phyloP scores from a whole-genome alignment of 176 grass and related monocot species.

The Thalia dealbata region DNA sequence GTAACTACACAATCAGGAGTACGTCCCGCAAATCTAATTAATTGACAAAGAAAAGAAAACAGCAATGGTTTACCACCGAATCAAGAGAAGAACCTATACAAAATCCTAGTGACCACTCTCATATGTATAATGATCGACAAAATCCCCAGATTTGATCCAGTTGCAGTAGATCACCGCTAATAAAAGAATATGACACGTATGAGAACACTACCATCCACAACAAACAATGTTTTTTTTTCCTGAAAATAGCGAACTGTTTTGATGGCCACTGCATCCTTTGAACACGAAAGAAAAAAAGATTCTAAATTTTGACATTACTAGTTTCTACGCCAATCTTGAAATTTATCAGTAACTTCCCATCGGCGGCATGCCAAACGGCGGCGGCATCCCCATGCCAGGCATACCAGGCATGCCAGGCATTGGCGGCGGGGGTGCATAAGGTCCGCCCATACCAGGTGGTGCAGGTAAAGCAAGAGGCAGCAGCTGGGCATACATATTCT shows the following conservation, averaged over 20 bases:
- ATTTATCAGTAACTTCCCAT: slow-evolving; percentile 65
- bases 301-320: too few relatives aligned
- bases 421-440: slow-evolving; percentile 26
- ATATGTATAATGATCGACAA: not conserved
- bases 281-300: not conserved
- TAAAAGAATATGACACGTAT: slow-evolving; percentile 2
- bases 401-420: slow-evolving; percentile 13
- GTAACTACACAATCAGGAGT: too few relatives aligned
- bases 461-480: slow-evolving; percentile 86
- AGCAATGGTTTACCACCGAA: not conserved
- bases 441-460: slow-evolving; percentile 64
- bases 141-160: not conserved
- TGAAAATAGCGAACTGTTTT: not conserved
- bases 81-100: not conserved
- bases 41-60: not conserved
- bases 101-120: not conserved
- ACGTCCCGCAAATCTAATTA: not conserved
- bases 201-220: not conserved
- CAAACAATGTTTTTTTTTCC: too few relatives aligned
- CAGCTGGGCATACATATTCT: slow-evolving; percentile 96
- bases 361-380: slow-evolving; percentile 48
- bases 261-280: not conserved
- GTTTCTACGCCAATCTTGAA: not conserved
- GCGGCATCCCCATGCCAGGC: slow-evolving; percentile 76
- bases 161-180: not conserved